Evolutionary conservation across 2,329 filamentous ascomycete species (phyloP).

Genomic region (Aspergillus sp.): DNA sequence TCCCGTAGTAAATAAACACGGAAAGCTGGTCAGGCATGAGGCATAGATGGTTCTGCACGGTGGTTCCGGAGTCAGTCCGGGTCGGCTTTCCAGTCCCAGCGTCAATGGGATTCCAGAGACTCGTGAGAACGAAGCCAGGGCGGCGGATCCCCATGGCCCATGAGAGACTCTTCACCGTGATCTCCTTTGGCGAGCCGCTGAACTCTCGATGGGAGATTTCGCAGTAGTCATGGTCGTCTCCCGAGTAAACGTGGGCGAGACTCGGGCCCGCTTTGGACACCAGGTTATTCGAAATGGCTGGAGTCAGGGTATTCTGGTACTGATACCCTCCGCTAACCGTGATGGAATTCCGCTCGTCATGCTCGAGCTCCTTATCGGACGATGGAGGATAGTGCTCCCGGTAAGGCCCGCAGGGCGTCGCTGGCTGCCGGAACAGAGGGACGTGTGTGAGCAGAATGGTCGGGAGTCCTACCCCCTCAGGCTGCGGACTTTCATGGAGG

Average conservation of each 20-base stretch:
- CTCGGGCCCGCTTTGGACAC: conserved; percentile 66
- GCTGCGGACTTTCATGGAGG: conserved; percentile 11
- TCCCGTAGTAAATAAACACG: conserved; percentile 71
- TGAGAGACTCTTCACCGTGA: conserved; percentile 89
- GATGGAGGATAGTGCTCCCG: conserved; percentile 75
- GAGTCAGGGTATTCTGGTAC: conserved; percentile 87
- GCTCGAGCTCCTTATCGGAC: conserved; percentile 46
- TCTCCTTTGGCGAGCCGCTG: conserved; percentile 58
- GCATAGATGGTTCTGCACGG: conserved; percentile 81
- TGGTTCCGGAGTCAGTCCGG: conserved; percentile 31
- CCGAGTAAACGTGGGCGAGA: conserved; percentile 78
- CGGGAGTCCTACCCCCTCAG: conserved; percentile 54
- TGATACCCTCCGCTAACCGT: conserved; percentile 74
- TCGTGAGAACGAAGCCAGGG: conserved; percentile 80
- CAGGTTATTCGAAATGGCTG: conserved; percentile 64
- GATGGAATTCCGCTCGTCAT: conserved; percentile 69
- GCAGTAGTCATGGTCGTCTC: conserved; percentile 97
- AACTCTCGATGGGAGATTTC: conserved; percentile 69
- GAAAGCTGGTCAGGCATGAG: conserved; percentile 79
- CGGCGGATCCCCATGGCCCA: conserved; percentile 92
- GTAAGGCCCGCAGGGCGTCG: conserved; percentile 77
- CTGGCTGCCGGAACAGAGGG: conserved; percentile 70
- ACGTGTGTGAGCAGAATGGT: conserved; percentile 87
- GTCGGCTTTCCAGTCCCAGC: conserved; percentile 29
- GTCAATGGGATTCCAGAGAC: conserved; percentile 85